phyloP scores from a whole-genome alignment of 2,329 filamentous ascomycete species.

The Monosporascus cannonballus region DNA sequence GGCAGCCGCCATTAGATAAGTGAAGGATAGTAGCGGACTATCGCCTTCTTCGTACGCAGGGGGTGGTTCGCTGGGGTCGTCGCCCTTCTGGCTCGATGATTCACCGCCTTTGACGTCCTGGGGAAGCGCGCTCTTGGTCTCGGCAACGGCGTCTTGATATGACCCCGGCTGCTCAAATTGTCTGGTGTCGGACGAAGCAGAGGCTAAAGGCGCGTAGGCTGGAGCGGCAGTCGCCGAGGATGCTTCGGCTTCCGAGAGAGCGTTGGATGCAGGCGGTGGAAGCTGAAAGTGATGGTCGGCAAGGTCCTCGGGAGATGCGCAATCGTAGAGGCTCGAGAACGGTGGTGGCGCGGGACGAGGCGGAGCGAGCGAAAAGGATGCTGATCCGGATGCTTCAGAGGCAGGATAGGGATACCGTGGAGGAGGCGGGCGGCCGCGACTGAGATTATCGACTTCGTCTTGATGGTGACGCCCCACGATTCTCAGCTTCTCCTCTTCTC shows the following conservation, averaged over 20 bases:
- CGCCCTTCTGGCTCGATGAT: conserved; percentile 62
- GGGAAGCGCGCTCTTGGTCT: conserved; percentile 82
- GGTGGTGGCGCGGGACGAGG: conserved; percentile 45
- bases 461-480: conserved; percentile 28
- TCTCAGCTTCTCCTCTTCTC: conserved; percentile 13
- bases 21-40: conserved; percentile 86
- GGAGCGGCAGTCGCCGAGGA: conserved; percentile 42
- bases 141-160: conserved; percentile 51
- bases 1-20: conserved; percentile 96
- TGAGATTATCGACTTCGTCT: conserved; percentile 25
- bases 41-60: conserved; percentile 94
- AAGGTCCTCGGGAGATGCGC: conserved; percentile 19
- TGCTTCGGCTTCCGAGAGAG: conserved; percentile 25
- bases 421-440: conserved; percentile 44
- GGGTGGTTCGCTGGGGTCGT: conserved; percentile 78
- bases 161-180: conserved; percentile 29
- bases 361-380: conserved; percentile 24
- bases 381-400: conserved; percentile 46
- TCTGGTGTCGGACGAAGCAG: conserved; percentile 30
- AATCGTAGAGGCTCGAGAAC: conserved; percentile 55
- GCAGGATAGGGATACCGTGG: conserved; percentile 57
- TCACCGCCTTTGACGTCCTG: conserved; percentile 67
- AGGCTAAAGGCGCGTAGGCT: conserved; percentile 44
- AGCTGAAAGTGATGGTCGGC: conserved; percentile 25
- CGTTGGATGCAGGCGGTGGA: conserved; percentile 13